Evolutionary conservation across 768 basidiomycete genomes (phyloP).

Genomic region (Calocera viscosa): DNA sequence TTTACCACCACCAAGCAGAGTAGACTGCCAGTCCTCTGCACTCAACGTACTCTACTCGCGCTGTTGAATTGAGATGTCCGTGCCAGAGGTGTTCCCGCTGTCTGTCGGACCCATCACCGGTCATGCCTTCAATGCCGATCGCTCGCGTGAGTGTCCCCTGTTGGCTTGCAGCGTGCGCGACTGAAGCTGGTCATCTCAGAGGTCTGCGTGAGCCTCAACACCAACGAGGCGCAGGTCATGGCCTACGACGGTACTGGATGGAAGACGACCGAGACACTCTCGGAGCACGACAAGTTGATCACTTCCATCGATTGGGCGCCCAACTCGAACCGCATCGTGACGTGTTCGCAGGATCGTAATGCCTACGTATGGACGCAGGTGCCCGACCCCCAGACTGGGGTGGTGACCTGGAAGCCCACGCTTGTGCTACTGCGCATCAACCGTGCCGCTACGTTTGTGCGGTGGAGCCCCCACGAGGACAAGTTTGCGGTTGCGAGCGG

Average conservation of each 20-base stretch:
- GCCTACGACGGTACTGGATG: constrained; percentile 53
- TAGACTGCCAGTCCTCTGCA: constrained; percentile 78
- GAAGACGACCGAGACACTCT: constrained; percentile 58
- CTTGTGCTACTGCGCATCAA: constrained; percentile 93
- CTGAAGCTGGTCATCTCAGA: constrained; percentile 39
- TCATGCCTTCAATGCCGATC: constrained; percentile 83
- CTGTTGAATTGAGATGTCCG: constrained; percentile 36
- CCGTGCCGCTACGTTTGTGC: constrained; percentile 84
- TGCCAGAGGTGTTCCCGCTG: constrained; percentile 64
- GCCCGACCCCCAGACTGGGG: constrained; percentile 58
- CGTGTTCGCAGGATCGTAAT: constrained; percentile 96
- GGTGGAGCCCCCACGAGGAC: constrained; percentile 95
- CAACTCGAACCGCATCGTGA: constrained; percentile 91
- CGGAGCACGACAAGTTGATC: constrained; percentile 97
- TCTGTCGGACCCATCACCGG: constrained; percentile 76
- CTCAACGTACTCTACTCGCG: neutral
- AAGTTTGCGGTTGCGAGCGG: constrained; percentile 98
- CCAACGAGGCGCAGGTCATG: constrained; percentile 76
- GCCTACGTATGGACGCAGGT: constrained; percentile 95
- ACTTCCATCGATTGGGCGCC: constrained; percentile 99
- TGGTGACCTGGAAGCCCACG: constrained; percentile 80
- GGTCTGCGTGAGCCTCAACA: constrained; percentile 82
- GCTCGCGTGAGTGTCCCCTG: constrained; percentile 51
- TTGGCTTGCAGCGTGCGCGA: neutral
- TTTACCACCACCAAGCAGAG: constrained; percentile 26